Evolutionary conservation across 108 stramenopile genomes (phyloP), one percentile per base, ranked within the genome.

Genomic region (Aurantiochytrium sp.): DNA sequence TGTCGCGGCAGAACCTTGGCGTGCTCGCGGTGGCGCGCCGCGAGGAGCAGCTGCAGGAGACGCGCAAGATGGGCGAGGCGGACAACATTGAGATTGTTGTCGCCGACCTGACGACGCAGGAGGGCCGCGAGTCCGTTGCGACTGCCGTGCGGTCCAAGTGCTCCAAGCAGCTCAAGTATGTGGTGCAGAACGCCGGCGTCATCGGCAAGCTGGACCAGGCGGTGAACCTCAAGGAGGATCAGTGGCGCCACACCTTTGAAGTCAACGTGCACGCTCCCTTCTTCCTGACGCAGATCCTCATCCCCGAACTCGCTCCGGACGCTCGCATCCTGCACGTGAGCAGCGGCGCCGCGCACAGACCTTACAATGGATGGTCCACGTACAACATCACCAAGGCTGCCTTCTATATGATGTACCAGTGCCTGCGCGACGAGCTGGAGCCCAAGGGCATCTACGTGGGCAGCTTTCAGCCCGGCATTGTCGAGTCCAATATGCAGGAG

Each of bases 401-500:
- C 24, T 93, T 95, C 2, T 86, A 91, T 48, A 92, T 92, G 91
- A 89, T 93, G 92, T 92, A 92, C 68, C 91, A 91, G 65, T 90
- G 91, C 53, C 85, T 92, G n/a, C 86, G 91, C 30, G 55, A 53
- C 24, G 93, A 92, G 87, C 86, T 93, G 30, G 89, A 59, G 30
- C 91, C 68, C 30, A 87, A 89, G 10, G 90, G 86, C 41, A 90
- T 93, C 27, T 85, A 89, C 24, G 90, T 93, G 36, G 92, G 92
- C 45, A 89, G 89, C 68, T 90, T 90, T n/a, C 86, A 90, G 36
- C 95, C 95, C 2, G 95, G 95, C 27, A 93, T 95, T 4, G 94
- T 95, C 22, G 95, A 94, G 89, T 94, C 95, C 10, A 85, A 87
- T 30, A 94, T 95, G 95, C 95, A 95, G 89, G 93, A 91, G 19